phyloP scores from a whole-genome alignment of 805 yeast genomes.

The Candida coquimbonensis region DNA sequence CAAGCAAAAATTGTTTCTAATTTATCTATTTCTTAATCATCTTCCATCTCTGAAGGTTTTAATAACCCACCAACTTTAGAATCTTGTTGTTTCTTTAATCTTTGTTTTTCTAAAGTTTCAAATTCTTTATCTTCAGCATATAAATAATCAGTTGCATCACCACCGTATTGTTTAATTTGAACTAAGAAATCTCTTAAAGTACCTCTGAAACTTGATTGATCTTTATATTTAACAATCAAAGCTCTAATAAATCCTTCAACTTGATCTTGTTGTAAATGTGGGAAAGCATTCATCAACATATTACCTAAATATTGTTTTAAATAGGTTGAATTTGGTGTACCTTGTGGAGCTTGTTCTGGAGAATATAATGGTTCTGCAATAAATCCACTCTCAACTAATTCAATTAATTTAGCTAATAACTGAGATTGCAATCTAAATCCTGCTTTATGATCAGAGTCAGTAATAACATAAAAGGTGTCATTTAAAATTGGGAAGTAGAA shows the following conservation, averaged over 20 bases:
- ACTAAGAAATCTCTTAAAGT: conserved; percentile 91
- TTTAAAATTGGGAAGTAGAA: conserved; percentile 84
- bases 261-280: conserved; percentile 80
- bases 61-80: conserved; percentile 86
- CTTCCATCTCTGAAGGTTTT: conserved; percentile 93
- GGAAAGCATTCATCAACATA: conserved; percentile 84
- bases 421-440: conserved; percentile 88
- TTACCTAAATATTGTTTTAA: conserved; percentile 75
- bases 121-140: conserved; percentile 89
- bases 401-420: conserved; percentile 74
- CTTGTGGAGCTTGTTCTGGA: conserved; percentile 75
- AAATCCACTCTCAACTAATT: conserved; percentile 69
- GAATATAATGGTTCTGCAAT: conserved; percentile 74
- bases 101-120: conserved; percentile 62
- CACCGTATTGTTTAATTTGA: conserved; percentile 93
- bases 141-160: conserved; percentile 89
- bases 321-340: conserved; percentile 74
- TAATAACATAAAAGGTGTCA: conserved; percentile 87
- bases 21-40: conserved; percentile 34
- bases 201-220: conserved; percentile 69
- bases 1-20: background rate
- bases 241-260: conserved; percentile 75
- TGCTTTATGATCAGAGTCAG: conserved; percentile 96
- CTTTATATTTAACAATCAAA: conserved; percentile 64
- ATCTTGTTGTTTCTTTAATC: conserved; percentile 72